Evolutionary conservation across 2,329 filamentous ascomycete species (phyloP).

Genomic region (Aphanocladium album): DNA sequence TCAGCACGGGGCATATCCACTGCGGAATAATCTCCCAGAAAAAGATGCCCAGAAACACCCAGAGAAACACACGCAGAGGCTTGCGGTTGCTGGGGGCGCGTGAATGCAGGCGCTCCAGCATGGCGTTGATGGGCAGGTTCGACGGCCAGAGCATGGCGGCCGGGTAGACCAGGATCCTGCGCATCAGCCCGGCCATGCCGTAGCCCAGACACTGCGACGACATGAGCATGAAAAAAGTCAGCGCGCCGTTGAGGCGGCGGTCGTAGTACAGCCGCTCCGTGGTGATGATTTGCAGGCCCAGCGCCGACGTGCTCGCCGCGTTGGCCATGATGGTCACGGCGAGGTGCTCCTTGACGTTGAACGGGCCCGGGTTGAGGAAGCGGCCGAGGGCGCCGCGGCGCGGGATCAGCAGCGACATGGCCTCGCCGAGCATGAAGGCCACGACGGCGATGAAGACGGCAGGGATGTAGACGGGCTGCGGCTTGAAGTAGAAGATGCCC

Average conservation of each 20-base stretch:
- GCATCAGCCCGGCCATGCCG: constrained; percentile 42
- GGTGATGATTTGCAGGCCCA: constrained; percentile 35
- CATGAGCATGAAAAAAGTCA: constrained; percentile 39
- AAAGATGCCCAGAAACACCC: constrained; percentile 34
- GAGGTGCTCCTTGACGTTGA: constrained; percentile 25
- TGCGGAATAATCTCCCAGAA: constrained; percentile 45
- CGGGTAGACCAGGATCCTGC: constrained; percentile 40
- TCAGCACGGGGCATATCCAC: constrained; percentile 40
- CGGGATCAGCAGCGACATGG: constrained; percentile 1
- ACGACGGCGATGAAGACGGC: constrained; percentile 12
- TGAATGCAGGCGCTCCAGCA: constrained; percentile 26
- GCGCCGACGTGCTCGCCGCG: constrained; percentile 30
- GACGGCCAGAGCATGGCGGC: constrained; percentile 35
- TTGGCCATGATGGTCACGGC: constrained; percentile 39
- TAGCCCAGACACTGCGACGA: constrained; percentile 46
- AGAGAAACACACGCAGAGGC: constrained; percentile 36
- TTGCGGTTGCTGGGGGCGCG: constrained; percentile 29
- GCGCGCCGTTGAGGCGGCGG: constrained; percentile 31
- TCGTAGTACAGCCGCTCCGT: constrained; percentile 44
- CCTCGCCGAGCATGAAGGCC: constrained; percentile 5
- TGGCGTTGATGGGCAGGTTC: constrained; percentile 26
- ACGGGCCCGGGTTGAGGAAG: constrained; percentile 25
- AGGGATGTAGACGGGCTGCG: constrained; percentile 3
- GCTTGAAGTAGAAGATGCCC: constrained; percentile 13
- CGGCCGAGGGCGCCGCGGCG: neutral